Conservation (phyloP, 106 monocot species). For the Dioscorea dumetorum region DNA sequence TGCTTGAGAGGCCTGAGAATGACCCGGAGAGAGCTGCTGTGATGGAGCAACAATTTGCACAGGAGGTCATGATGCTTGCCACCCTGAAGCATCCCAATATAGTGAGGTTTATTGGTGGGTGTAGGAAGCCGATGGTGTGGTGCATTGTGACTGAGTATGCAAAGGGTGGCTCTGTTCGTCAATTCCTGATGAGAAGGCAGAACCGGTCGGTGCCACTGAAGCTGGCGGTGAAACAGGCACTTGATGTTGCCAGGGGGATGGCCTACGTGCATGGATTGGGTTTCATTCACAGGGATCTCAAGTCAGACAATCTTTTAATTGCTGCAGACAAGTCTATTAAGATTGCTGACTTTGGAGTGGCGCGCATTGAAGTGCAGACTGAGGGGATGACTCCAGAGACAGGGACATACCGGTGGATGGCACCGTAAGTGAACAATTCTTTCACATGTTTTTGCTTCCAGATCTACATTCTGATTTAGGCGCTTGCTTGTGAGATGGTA, state of each 20-base stretch:
- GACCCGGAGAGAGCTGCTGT: slow-evolving; percentile 43
- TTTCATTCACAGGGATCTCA: slow-evolving; percentile 9
- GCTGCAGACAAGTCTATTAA: slow-evolving; percentile 2
- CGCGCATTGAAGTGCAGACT: slow-evolving; percentile 4
- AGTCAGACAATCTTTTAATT: slow-evolving; percentile 11
- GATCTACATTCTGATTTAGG: too few relatives aligned
- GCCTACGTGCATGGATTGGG: slow-evolving; percentile 1
- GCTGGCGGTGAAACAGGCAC: slow-evolving; percentile 44
- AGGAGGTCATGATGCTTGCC: slow-evolving; percentile 71
- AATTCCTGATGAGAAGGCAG: slow-evolving; percentile 53
- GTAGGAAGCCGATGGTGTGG: slow-evolving; percentile 69
- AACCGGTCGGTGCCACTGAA: slow-evolving; percentile 52
- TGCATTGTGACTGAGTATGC: slow-evolving; percentile 76
- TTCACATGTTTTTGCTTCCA: too few relatives aligned
- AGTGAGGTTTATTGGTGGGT: slow-evolving; percentile 54
- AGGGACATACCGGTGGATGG: slow-evolving; percentile 13
- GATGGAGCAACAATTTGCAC: slow-evolving; percentile 72
- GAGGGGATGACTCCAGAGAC: slow-evolving; percentile 12
- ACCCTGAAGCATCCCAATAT: slow-evolving; percentile 57
- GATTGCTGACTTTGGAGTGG: slow-evolving; percentile 15
- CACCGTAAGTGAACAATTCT: slow-evolving; percentile 4
- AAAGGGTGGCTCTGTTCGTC: slow-evolving; percentile 57
- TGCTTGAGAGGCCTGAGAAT: slow-evolving; percentile 54
- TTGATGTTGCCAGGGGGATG: slow-evolving; percentile 16
- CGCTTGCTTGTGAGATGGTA: too few relatives aligned